Evolutionary conservation across 306 rosid species (phyloP).

Genomic region (Rubus idaeus): DNA sequence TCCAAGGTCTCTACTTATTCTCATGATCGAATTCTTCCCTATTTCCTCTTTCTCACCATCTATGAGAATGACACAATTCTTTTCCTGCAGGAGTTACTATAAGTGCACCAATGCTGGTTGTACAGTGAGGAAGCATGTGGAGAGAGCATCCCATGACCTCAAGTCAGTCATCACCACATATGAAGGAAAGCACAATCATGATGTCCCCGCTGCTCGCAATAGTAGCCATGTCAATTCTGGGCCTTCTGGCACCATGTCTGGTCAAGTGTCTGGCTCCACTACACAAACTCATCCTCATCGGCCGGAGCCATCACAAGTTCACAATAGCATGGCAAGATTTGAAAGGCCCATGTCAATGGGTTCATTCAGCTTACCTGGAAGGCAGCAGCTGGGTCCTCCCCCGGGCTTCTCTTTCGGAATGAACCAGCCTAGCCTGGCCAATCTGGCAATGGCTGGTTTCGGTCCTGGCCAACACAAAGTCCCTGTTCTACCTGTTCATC

Average conservation of each 20-base stretch:
- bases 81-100: slow-evolving; percentile 85
- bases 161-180: slow-evolving; percentile 93
- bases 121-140: slow-evolving; percentile 95
- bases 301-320: slow-evolving; percentile 67
- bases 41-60: neutral
- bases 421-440: slow-evolving; percentile 63
- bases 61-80: neutral
- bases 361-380: slow-evolving; percentile 57
- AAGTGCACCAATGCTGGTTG: slow-evolving; percentile 93
- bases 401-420: slow-evolving; percentile 69
- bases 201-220: slow-evolving; percentile 84
- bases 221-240: slow-evolving; percentile 78
- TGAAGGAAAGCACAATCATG: slow-evolving; percentile 96
- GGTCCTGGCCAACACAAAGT: slow-evolving; percentile 58
- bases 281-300: slow-evolving; percentile 54
- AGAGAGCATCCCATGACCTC: slow-evolving; percentile 91
- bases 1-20: slow-evolving; percentile 61
- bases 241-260: slow-evolving; percentile 30
- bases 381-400: slow-evolving; percentile 64
- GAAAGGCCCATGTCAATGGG: slow-evolving; percentile 55
- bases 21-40: slow-evolving; percentile 5
- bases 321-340: slow-evolving; percentile 55
- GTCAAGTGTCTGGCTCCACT: slow-evolving; percentile 44
- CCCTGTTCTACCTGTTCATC: slow-evolving; percentile 62
- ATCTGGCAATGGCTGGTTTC: slow-evolving; percentile 61